Evolutionary conservation across 306 rosid genomes (phyloP), one percentile per base, ranked within the genome.

Genomic region (Cucumis melo): DNA sequence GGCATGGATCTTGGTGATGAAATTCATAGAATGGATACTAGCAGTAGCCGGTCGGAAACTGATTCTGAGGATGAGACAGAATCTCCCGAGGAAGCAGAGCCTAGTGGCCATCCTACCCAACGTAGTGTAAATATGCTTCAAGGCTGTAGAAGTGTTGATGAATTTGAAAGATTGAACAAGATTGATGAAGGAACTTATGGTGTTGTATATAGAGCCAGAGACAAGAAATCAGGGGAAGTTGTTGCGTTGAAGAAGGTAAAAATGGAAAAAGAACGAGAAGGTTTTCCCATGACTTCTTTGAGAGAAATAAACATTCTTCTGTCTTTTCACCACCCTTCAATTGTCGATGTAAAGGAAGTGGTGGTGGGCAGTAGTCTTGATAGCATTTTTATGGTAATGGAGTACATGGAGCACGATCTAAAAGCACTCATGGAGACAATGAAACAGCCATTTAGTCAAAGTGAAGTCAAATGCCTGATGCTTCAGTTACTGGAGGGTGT

Each of bases 331-430:
- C 97, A 95, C 78, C 96, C 92, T 46, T 89, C 92, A 62, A 92
- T 95, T 84, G 97, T 95, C 48, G 99, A 95, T 79, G 99, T 95
- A 67, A 95, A 95, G 80, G 99, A 95, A 91, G 99, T 95, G 74
- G 99, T 95, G 68, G 97, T 95, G 78, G 99, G 99, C 55, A 92
- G 94, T 87, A 92, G 91, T 83, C 96, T 95, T 24, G 99, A 95
- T 86, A 95, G 99, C 79, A 95, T 95, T 80, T 95, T 95, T 87
- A 95, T 95, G 99, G 99, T 88, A 79, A 95, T 95, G 99, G 99
- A 95, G 78, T 95, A 95, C 86, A 95, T 95, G 99, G 99, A 95
- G 79, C 99, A 95, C 85, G 99, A 95, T 80, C 97, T 95, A 46
- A 95, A 92, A 86, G 99, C 84, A 63, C 85, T 95, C 61, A 95